phyloP scores from a whole-genome alignment of 345 rosid species.

The Gossypium rotundifolium region DNA sequence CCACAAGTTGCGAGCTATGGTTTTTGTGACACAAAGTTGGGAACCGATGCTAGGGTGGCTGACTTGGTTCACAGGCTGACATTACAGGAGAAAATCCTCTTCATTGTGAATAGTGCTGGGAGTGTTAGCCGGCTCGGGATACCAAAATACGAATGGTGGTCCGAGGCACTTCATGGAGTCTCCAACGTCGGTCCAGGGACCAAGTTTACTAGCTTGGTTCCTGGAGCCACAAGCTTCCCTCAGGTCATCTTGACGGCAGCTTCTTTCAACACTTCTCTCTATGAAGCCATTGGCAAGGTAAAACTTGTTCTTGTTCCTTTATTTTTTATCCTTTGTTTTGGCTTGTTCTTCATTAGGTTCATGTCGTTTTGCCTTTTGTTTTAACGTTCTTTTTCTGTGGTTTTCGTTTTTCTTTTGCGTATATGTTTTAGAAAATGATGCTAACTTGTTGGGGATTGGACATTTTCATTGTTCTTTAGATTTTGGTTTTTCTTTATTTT shows the following conservation, averaged over 20 bases:
- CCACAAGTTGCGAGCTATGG: constrained; percentile 42
- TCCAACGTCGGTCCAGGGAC: constrained; percentile 81
- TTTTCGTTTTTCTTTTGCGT: not conserved
- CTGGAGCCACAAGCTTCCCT: constrained; percentile 95
- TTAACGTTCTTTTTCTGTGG: not conserved
- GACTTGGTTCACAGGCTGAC: constrained; percentile 74
- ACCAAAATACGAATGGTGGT: constrained; percentile 93
- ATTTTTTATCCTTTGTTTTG: no score
- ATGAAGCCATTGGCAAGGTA: constrained; percentile 88
- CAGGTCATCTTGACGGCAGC: constrained; percentile 91
- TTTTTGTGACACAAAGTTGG: constrained; percentile 50
- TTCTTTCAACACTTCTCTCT: constrained; percentile 76
- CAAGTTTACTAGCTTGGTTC: constrained; percentile 47
- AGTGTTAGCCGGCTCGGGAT: constrained; percentile 70
- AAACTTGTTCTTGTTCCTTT: not conserved
- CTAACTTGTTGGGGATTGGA: not conserved
- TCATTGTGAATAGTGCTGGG: constrained; percentile 44
- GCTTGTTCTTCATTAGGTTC: not conserved
- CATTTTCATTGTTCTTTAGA: not conserved
- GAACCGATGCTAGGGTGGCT: constrained; percentile 42
- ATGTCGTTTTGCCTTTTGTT: not conserved
- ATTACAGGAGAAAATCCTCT: constrained; percentile 66
- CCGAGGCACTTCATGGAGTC: constrained; percentile 94
- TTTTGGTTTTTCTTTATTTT: not conserved
- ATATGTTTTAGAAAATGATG: not conserved